phyloP scores from a whole-genome alignment of 1,284 basidiomycete genomes.

The Tremellales sp. region DNA sequence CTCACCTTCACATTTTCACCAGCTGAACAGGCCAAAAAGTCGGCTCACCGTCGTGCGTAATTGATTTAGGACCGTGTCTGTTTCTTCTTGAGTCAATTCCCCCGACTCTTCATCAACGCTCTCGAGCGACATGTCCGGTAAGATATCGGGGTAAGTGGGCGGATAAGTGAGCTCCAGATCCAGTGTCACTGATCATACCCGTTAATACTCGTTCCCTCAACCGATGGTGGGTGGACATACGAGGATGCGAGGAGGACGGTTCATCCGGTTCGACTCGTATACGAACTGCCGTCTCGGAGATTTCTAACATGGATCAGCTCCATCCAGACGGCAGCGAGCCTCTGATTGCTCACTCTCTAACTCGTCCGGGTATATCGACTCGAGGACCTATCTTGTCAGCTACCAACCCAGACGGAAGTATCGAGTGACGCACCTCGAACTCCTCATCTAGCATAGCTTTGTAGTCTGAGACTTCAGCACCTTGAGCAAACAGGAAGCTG shows the following conservation, averaged over 20 bases:
- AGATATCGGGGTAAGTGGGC: conserved; percentile 65
- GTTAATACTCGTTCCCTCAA: neutral
- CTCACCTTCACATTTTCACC: neutral
- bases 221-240: conserved; percentile 11
- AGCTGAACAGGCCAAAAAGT: neutral
- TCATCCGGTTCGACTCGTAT: conserved; percentile 89
- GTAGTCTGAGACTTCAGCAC: conserved; percentile 34
- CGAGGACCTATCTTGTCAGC: conserved; percentile 64
- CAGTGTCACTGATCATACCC: conserved; percentile 61
- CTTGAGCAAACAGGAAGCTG: neutral
- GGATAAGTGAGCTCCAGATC: conserved; percentile 67
- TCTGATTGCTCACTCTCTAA: conserved; percentile 74
- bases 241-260: conserved; percentile 43
- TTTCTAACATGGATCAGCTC: conserved; percentile 62
- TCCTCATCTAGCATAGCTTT: conserved; percentile 63
- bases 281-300: conserved; percentile 73
- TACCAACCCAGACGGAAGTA: conserved; percentile 8
- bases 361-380: conserved; percentile 93
- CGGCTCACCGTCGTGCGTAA: conserved; percentile 62
- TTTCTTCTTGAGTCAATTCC: conserved; percentile 55
- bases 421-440: conserved; percentile 63
- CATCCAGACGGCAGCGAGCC: conserved; percentile 11
- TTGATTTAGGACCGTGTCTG: conserved; percentile 61
- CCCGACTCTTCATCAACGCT: conserved; percentile 55
- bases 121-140: conserved; percentile 71